A percentile compares a stretch with the other conserved stretches of the same genome.
Evolutionary conservation across 139 green algal species (phyloP).

Genomic region (Coelastrella sp.): DNA sequence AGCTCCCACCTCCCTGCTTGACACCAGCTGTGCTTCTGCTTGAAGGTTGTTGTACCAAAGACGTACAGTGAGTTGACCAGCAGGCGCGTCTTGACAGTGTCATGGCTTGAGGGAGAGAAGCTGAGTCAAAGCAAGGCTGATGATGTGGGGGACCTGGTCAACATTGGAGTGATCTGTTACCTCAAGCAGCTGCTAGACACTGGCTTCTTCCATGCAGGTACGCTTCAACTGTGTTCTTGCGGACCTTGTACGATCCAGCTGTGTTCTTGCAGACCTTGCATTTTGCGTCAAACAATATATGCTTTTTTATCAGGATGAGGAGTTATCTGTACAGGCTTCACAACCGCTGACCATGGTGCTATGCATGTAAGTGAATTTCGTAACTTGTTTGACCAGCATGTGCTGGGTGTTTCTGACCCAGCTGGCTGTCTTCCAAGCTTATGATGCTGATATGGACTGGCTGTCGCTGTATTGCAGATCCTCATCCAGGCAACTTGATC

Average conservation of each 20-base stretch:
- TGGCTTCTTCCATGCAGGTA: constrained; percentile 75
- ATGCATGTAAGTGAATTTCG: not conserved
- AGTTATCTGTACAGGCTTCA: no score
- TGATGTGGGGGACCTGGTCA: constrained; percentile 94
- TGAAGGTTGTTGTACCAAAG: constrained; percentile 92
- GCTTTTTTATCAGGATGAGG: no score
- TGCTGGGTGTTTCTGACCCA: no score
- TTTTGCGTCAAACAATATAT: no score
- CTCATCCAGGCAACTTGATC: constrained; percentile 83
- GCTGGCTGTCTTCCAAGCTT: no score
- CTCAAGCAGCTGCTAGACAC: constrained; percentile 97
- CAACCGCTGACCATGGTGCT: no score
- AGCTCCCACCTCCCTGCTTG: not conserved
- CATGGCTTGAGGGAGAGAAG: constrained; percentile 92
- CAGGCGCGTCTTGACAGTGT: constrained; percentile 81
- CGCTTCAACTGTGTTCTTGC: not conserved
- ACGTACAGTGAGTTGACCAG: constrained; percentile 89
- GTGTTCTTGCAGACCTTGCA: not conserved
- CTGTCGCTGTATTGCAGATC: constrained; percentile 2
- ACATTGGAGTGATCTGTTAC: constrained; percentile 98
- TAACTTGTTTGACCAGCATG: not conserved
- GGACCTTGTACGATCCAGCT: not conserved
- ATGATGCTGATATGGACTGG: no score
- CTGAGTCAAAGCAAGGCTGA: constrained; percentile 75
- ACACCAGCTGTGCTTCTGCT: not conserved